Base-by-base conservation (phyloP, 2,329 filamentous ascomycete genomes). In the Tolypocladium album region DNA sequence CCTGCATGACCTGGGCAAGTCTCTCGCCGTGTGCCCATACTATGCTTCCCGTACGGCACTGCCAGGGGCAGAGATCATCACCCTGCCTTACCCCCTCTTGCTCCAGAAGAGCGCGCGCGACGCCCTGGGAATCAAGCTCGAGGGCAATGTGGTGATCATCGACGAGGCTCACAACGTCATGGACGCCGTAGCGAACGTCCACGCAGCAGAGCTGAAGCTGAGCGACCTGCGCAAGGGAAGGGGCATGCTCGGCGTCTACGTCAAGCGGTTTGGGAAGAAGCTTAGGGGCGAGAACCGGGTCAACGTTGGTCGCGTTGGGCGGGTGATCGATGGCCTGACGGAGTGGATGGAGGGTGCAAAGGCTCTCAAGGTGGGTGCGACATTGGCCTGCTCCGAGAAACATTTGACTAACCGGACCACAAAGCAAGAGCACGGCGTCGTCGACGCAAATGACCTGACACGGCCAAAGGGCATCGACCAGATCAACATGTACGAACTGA, bases 161-260 rank as follows among this genome's bases (percentile, higher is more conserved):
- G 94, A 99, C 66, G 94, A 99, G 76, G 94, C 94, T 0, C 94
- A 99, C 71, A 99, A 99, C 69, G 83, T 99, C 58, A 96, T 97
- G 88, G 92, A 97, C 71, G 92, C 93, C 0, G 90, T 99, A 55
- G 84, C 90, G 20, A 88, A 87, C 55, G 94, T 96, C 40, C 87
- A 97, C 70, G 92, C 92, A 0, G 85, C 90, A 0, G 85, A 89
- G 42, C 81, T 97, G 24, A 84, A 84, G 2, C 76, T 96, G 4
- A 77, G 77, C 34, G 92, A 97, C 63, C 77, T 97, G 22, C 84
- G 84, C 57, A 81, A 82, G 61, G 90, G 88, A 3, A 83, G 90
- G 58, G 80, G 81, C 56, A 92, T 96, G 74, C 79, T 99, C 1
- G 88, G 87, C 0, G 79, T 86, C 0, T 99, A 99, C 67, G 84